Conservation (phyloP, 345 rosid species). For the Rhizophora mangle region DNA sequence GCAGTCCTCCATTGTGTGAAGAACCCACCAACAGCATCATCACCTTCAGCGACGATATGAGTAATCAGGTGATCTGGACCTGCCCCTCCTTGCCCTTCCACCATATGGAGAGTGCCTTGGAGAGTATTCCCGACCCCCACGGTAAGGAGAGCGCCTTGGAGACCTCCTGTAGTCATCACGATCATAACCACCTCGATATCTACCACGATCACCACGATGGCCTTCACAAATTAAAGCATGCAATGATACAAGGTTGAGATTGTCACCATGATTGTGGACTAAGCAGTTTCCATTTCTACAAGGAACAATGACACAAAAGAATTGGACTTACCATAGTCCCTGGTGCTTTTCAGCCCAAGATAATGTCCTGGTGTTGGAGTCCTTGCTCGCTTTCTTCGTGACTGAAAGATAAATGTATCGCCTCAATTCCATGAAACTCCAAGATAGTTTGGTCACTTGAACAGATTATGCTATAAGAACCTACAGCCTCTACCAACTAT, state of each 20-base stretch:
- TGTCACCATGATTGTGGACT: background rate
- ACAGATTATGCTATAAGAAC: background rate
- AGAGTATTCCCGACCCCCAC: slow-evolving; percentile 64
- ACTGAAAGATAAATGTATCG: slow-evolving; percentile 51
- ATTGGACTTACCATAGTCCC: slow-evolving; percentile 59
- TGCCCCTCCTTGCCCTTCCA: slow-evolving; percentile 79
- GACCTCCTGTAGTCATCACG: slow-evolving; percentile 71
- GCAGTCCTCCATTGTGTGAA: background rate
- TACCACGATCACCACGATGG: slow-evolving; percentile 43
- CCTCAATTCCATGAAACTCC: slow-evolving; percentile 8
- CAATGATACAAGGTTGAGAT: background rate
- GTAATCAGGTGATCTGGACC: slow-evolving; percentile 58
- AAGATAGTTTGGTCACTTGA: background rate
- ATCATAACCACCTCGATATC: slow-evolving; percentile 42
- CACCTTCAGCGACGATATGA: slow-evolving; percentile 42
- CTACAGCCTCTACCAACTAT: background rate
- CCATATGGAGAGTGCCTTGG: slow-evolving; percentile 63
- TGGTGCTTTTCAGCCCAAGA: slow-evolving; percentile 84
- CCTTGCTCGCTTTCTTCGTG: slow-evolving; percentile 93
- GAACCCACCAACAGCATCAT: background rate
- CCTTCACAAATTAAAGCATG: slow-evolving; percentile 27
- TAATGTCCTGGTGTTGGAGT: slow-evolving; percentile 99
- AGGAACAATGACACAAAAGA: background rate
- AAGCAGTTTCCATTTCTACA: background rate
- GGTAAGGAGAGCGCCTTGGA: slow-evolving; percentile 76